These are phyloP conservation scores for Penicillium vulpinum DNA, from an alignment of 2,329 filamentous ascomycete genomes.

Conservation along the genomic window DNA sequence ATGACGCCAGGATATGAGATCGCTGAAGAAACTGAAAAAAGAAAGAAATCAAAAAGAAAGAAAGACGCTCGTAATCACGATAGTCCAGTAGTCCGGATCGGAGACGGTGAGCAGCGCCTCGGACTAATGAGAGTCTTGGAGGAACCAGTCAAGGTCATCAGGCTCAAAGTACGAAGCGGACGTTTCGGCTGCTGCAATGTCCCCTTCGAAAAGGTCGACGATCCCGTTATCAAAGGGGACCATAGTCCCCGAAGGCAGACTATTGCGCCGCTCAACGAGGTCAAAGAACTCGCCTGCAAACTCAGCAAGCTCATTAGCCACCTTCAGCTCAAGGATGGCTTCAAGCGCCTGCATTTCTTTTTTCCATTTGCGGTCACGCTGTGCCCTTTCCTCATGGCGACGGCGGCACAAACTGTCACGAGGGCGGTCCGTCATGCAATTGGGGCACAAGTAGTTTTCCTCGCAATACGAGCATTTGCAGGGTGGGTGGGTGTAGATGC, in stretches of 20 bases:
- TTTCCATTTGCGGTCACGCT: constrained; percentile 43
- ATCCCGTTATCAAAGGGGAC: constrained; percentile 2
- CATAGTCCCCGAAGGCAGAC: background rate
- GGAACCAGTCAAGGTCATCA: constrained; percentile 9
- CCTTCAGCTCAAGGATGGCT: constrained; percentile 41
- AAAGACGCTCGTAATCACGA: background rate
- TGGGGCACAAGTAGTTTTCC: constrained; percentile 46
- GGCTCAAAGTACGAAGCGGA: constrained; percentile 11
- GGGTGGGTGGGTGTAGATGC: constrained; percentile 40
- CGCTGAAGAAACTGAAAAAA: background rate
- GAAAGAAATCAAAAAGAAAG: background rate
- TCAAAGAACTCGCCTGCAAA: constrained; percentile 45
- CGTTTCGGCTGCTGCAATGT: constrained; percentile 4
- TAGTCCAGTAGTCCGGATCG: background rate
- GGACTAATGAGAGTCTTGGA: constrained; percentile 18
- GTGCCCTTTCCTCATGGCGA: constrained; percentile 40
- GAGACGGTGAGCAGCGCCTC: background rate
- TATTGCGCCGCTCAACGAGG: constrained; percentile 23
- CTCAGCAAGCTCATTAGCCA: constrained; percentile 46
- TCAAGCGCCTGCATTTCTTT: constrained; percentile 44
- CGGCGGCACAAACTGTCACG: constrained; percentile 43
- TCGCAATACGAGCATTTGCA: constrained; percentile 48
- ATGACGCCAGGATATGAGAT: constrained; percentile 10
- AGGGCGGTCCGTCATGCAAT: constrained; percentile 42
- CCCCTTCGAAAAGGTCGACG: constrained; percentile 7